These are phyloP conservation scores for Pythium utonaiense DNA, from an alignment of 352 stramenopile species.

Conservation along the genomic window DNA sequence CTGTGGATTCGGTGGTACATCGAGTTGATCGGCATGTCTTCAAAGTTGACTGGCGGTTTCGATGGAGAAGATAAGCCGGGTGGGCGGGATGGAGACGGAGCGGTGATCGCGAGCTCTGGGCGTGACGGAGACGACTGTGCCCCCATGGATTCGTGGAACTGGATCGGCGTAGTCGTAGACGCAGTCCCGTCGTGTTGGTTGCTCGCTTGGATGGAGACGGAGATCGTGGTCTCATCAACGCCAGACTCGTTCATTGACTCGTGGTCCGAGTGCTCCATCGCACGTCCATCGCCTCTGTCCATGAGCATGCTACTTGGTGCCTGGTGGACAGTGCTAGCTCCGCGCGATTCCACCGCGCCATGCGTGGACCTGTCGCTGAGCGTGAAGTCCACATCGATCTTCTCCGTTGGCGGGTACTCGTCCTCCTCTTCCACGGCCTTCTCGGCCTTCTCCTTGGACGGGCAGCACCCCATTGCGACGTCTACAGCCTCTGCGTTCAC, in stretches of 20 bases:
- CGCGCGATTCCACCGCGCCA: not conserved
- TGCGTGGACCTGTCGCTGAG: constrained; percentile 14
- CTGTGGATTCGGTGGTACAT: constrained; percentile 73
- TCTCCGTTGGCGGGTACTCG: constrained; percentile 17
- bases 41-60: constrained; percentile 23
- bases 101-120: too few species aligned
- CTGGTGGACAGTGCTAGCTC: not conserved
- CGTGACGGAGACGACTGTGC: not conserved
- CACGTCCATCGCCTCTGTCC: constrained; percentile 29
- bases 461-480: constrained; percentile 59
- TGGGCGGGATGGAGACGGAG: not conserved
- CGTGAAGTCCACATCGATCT: constrained; percentile 13
- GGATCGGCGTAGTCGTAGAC: constrained; percentile 2
- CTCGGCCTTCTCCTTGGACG: constrained; percentile 38
- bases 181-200: not conserved
- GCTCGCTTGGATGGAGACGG: not conserved
- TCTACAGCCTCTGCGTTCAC: not conserved
- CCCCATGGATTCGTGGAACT: not conserved
- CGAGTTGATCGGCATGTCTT: constrained; percentile 71
- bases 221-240: constrained; percentile 3
- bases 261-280: constrained; percentile 31
- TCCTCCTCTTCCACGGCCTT: constrained; percentile 5
- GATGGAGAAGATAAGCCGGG: constrained; percentile 8
- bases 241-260: constrained; percentile 15
- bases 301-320: constrained; percentile 32